Percentiles rank a stretch among this genome's conserved stretches.
phyloP scores from a whole-genome alignment of 305 asterid genomes.

The Petunia hybrid region DNA sequence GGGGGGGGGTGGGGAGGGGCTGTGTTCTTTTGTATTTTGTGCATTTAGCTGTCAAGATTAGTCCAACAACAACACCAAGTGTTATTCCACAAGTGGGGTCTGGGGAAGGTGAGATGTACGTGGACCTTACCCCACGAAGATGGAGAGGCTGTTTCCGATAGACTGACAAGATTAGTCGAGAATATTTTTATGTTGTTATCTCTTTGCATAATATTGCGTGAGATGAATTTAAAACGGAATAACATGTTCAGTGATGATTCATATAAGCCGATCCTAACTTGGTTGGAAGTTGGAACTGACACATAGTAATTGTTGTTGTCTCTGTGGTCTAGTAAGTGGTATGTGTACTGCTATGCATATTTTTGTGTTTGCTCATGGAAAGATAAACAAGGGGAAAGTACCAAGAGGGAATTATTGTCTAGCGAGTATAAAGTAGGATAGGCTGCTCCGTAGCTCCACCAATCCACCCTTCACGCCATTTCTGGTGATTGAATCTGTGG shows the following conservation, averaged over 20 bases:
- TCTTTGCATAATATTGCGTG: no score
- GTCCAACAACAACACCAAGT: neutral
- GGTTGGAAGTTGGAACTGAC: neutral
- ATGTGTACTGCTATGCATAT: neutral
- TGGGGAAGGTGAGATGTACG: no score
- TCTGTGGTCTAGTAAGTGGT: neutral
- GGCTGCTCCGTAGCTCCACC: neutral
- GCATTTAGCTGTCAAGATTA: neutral
- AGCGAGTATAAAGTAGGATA: neutral
- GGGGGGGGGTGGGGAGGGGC: no score
- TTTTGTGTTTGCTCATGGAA: neutral
- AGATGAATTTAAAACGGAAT: no score
- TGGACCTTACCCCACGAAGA: no score
- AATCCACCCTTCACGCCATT: neutral
- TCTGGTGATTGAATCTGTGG: conserved; percentile 26
- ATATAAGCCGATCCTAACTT: neutral
- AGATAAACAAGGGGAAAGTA: neutral
- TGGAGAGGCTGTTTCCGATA: no score
- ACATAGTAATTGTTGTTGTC: neutral
- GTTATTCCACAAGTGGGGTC: no score
- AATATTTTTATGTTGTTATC: no score
- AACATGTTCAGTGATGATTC: neutral
- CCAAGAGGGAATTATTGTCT: neutral
- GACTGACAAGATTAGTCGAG: no score
- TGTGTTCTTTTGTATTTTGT: neutral